These are phyloP conservation scores for Metarhizium robertsii DNA, from an alignment of 2,329 filamentous ascomycete genomes.

Conservation along the genomic window DNA sequence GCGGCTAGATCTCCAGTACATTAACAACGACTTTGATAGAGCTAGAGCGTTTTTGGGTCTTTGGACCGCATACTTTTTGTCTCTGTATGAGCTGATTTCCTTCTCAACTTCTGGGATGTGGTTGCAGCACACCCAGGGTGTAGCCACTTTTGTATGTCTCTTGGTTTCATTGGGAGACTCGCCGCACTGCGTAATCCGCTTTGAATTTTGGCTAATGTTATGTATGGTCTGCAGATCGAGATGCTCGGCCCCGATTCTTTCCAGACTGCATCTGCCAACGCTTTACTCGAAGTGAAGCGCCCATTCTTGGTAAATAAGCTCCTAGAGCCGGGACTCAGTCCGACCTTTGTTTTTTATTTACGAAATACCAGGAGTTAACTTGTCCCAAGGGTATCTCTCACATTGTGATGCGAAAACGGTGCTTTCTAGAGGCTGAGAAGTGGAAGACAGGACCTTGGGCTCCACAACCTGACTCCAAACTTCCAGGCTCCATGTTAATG, in stretches of 20 bases:
- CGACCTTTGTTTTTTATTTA: neutral
- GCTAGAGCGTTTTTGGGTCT: slow-evolving; percentile 8
- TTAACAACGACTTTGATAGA: neutral
- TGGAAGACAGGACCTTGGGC: slow-evolving; percentile 6
- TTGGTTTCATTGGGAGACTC: neutral
- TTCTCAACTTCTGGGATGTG: slow-evolving; percentile 2
- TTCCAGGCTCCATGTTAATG: slow-evolving; percentile 6
- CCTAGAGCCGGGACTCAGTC: neutral
- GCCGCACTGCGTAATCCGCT: neutral
- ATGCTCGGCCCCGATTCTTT: slow-evolving; percentile 5
- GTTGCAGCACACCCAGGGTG: slow-evolving; percentile 3
- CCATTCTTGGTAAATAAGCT: slow-evolving; percentile 2
- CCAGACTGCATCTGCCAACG: slow-evolving; percentile 4
- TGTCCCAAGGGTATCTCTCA: slow-evolving; percentile 2
- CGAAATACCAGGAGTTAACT: neutral
- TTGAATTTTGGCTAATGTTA: neutral
- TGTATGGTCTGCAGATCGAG: neutral
- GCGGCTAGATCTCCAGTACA: slow-evolving; percentile 5
- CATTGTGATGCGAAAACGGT: slow-evolving; percentile 6
- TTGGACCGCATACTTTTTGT: slow-evolving; percentile 6
- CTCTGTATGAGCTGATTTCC: slow-evolving; percentile 9
- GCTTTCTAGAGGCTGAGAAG: slow-evolving; percentile 3
- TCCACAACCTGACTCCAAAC: neutral
- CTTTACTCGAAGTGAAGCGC: slow-evolving; percentile 5
- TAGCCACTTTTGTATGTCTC: slow-evolving; percentile 1